phyloP scores from a whole-genome alignment of 495 filamentous ascomycete species.

The Aspergillus cavernicola region DNA sequence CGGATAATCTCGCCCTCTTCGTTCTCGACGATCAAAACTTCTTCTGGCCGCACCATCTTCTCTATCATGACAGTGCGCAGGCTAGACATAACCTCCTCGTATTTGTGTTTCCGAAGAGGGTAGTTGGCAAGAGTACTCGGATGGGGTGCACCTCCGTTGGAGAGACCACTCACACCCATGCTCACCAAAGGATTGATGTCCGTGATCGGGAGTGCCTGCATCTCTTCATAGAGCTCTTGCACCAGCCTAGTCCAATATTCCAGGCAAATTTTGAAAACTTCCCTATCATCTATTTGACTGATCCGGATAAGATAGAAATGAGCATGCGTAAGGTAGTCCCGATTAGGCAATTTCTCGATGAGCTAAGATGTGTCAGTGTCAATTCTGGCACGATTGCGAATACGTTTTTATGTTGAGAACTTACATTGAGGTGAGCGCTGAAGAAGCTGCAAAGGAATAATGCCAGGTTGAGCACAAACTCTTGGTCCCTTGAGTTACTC shows the following conservation, averaged over 20 bases:
- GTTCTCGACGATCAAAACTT: conserved; percentile 98
- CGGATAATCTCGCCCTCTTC: conserved; percentile 98
- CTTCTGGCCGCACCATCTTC: conserved; percentile 97
- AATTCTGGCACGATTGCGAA: conserved; percentile 1
- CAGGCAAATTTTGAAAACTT: conserved; percentile 98
- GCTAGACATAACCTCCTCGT: conserved; percentile 87
- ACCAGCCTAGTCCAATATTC: conserved; percentile 99
- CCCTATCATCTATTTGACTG: conserved; percentile 95
- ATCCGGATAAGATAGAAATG: conserved; percentile 98
- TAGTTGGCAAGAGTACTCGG: conserved; percentile 78
- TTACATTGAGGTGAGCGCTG: conserved; percentile 80
- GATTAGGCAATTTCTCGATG: conserved; percentile 91
- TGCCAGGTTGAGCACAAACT: conserved; percentile 95
- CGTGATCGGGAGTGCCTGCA: conserved; percentile 88
- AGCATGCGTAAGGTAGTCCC: conserved; percentile 88
- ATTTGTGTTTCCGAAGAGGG: conserved; percentile 95
- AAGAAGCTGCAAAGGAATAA: conserved; percentile 97
- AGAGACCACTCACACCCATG: conserved; percentile 65
- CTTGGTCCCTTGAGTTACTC: conserved; percentile 91
- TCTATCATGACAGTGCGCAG: conserved; percentile 98
- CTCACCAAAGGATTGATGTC: conserved; percentile 85
- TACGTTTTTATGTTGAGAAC: conserved; percentile 22
- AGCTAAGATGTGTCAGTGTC: conserved; percentile 51
- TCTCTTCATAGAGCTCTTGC: conserved; percentile 98
- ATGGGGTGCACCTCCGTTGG: conserved; percentile 79